A percentile compares a stretch with the other conserved stretches of the same genome.
These are phyloP conservation scores for Paxillus involutus DNA, from an alignment of 768 basidiomycete species.

Conservation along the genomic window DNA sequence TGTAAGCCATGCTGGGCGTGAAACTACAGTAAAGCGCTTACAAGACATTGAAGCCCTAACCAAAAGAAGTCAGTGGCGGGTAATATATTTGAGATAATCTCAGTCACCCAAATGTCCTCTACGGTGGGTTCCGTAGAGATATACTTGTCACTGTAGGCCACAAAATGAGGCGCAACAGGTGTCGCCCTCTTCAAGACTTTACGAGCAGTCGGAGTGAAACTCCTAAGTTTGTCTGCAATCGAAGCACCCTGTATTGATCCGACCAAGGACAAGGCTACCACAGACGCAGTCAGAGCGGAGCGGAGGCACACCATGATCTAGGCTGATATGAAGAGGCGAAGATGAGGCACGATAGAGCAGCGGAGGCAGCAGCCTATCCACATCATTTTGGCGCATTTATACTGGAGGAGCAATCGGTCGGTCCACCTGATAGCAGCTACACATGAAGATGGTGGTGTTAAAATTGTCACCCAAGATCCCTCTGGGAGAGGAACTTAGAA, in stretches of 20 bases:
- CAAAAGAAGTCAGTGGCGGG: neutral
- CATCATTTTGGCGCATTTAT: conserved; percentile 11
- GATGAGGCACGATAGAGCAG: neutral
- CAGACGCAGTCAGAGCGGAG: conserved; percentile 1
- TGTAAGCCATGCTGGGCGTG: neutral
- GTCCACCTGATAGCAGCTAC: conserved; percentile 2
- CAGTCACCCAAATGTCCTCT: conserved; percentile 41
- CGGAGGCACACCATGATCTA: conserved; percentile 15
- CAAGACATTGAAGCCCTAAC: conserved; percentile 38
- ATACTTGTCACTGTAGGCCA: conserved; percentile 41
- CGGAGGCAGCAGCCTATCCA: neutral
- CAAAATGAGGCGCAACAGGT: conserved; percentile 50
- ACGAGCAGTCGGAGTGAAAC: conserved; percentile 21
- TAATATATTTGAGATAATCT: neutral
- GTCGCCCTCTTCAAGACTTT: conserved; percentile 19
- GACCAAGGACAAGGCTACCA: conserved; percentile 7
- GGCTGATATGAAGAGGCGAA: neutral
- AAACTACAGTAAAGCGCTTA: conserved; percentile 7
- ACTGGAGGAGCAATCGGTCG: conserved; percentile 1
- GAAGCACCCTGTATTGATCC: conserved; percentile 12
- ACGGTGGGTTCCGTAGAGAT: conserved; percentile 45
- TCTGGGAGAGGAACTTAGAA: neutral
- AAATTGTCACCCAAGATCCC: neutral
- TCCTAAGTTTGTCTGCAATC: conserved; percentile 21
- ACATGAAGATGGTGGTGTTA: neutral